These are phyloP conservation scores for Xerocomus potaroensis DNA, from an alignment of 768 basidiomycete genomes.

Conservation along the genomic window DNA sequence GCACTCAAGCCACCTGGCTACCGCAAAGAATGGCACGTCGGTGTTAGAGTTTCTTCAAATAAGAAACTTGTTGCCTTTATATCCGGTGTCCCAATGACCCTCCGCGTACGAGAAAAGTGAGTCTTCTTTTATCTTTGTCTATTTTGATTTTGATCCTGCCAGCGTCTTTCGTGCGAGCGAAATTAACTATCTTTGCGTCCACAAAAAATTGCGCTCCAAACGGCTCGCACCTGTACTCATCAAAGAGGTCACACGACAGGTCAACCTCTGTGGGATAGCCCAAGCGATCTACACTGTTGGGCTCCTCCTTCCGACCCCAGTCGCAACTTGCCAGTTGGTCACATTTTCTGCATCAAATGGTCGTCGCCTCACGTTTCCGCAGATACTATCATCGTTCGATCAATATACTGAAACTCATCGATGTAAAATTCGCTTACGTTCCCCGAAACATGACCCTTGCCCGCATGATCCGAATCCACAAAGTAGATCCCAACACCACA, in stretches of 20 bases:
- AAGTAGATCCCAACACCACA: constrained; percentile 49
- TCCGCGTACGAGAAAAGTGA: constrained; percentile 84
- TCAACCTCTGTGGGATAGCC: constrained; percentile 85
- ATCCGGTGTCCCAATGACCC: constrained; percentile 80
- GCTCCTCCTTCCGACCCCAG: constrained; percentile 88
- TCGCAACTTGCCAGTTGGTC: constrained; percentile 74
- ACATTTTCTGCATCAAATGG: not conserved
- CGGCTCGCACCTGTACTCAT: constrained; percentile 94
- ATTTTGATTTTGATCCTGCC: constrained; percentile 8
- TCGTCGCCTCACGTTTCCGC: constrained; percentile 6
- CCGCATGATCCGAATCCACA: constrained; percentile 78
- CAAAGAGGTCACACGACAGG: constrained; percentile 94
- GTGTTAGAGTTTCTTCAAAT: constrained; percentile 85
- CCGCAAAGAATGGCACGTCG: constrained; percentile 91
- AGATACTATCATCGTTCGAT: constrained; percentile 92
- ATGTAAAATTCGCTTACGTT: constrained; percentile 83
- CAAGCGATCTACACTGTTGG: constrained; percentile 98
- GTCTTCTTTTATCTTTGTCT: constrained; percentile 23
- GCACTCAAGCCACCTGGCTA: constrained; percentile 94
- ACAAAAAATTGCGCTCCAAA: constrained; percentile 96
- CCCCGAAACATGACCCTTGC: constrained; percentile 87
- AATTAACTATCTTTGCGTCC: constrained; percentile 96
- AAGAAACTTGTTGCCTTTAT: constrained; percentile 97
- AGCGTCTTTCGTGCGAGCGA: constrained; percentile 75
- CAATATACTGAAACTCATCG: constrained; percentile 89